Percentiles rank a stretch among this genome's conserved stretches.
These are phyloP conservation scores for Stagonosporopsis chrysanthemi DNA, from an alignment of 2,329 filamentous ascomycete genomes.

Conservation along the genomic window DNA sequence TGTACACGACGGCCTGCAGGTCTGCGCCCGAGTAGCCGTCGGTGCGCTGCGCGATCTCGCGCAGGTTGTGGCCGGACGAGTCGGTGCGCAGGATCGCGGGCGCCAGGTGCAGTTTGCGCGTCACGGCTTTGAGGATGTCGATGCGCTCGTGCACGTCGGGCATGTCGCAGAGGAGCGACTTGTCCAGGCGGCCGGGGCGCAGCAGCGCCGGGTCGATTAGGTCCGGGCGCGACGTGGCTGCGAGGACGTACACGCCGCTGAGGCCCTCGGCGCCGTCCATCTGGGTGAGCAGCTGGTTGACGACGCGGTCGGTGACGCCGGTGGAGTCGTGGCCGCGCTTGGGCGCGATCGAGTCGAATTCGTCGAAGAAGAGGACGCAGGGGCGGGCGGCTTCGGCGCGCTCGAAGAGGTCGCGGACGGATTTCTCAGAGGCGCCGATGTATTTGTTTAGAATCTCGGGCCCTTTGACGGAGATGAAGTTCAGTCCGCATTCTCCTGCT, in stretches of 20 bases:
- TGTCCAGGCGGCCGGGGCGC: slow-evolving; percentile 90
- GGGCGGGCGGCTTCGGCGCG: slow-evolving; percentile 88
- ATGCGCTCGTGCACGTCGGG: slow-evolving; percentile 79
- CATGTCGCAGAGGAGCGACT: slow-evolving; percentile 90
- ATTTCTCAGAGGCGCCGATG: slow-evolving; percentile 96
- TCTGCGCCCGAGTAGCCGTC: slow-evolving; percentile 95
- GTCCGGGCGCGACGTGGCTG: slow-evolving; percentile 91
- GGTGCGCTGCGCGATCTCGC: slow-evolving; percentile 79
- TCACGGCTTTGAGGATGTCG: slow-evolving; percentile 88
- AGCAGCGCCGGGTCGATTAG: slow-evolving; percentile 93
- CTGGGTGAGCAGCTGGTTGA: slow-evolving; percentile 96
- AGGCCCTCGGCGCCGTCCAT: slow-evolving; percentile 98
- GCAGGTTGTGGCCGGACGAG: slow-evolving; percentile 54
- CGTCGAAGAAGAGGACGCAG: slow-evolving; percentile 97
- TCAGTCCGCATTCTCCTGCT: slow-evolving; percentile 96
- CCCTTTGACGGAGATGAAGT: slow-evolving; percentile 98
- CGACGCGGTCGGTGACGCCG: slow-evolving; percentile 96
- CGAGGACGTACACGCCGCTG: slow-evolving; percentile 93
- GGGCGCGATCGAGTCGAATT: slow-evolving; percentile 97
- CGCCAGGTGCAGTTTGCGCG: slow-evolving; percentile 77
- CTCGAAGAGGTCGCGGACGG: slow-evolving; percentile 92
- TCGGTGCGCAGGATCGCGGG: slow-evolving; percentile 65
- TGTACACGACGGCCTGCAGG: slow-evolving; percentile 92
- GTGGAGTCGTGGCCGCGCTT: slow-evolving; percentile 97
- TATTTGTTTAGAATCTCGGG: slow-evolving; percentile 99